These are phyloP conservation scores for Nannizziopsis barbatae DNA, from an alignment of 2,329 filamentous ascomycete species.

Conservation along the genomic window DNA sequence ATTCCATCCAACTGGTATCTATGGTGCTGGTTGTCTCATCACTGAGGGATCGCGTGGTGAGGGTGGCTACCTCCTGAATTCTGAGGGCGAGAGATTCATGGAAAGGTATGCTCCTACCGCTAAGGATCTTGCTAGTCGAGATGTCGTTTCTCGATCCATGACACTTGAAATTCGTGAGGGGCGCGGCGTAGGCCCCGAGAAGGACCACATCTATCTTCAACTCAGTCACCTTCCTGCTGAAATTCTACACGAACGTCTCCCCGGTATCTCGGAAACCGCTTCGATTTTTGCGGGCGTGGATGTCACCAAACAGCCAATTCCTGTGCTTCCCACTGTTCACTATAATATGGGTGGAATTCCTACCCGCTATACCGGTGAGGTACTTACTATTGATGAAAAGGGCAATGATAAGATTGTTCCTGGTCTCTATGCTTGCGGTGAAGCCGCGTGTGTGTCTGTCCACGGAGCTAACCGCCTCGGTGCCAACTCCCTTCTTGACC, in stretches of 20 bases:
- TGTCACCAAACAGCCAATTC: constrained; percentile 92
- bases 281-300: constrained; percentile 96
- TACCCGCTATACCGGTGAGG: constrained; percentile 93
- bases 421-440: constrained; percentile 90
- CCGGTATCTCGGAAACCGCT: constrained; percentile 96
- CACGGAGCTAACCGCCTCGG: constrained; percentile 96
- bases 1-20: constrained; percentile 98
- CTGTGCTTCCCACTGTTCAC: constrained; percentile 90
- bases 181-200: constrained; percentile 89
- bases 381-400: constrained; percentile 71
- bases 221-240: constrained; percentile 88
- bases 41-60: constrained; percentile 96
- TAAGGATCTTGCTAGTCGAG: constrained; percentile 92
- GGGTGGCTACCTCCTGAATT: constrained; percentile 95
- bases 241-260: constrained; percentile 88
- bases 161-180: constrained; percentile 96
- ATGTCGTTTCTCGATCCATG: constrained; percentile 96
- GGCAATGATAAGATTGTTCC: constrained; percentile 90
- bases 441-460: constrained; percentile 94
- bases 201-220: constrained; percentile 98
- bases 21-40: constrained; percentile 94
- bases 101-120: constrained; percentile 95
- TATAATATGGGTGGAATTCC: constrained; percentile 99
- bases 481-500: constrained; percentile 94
- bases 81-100: constrained; percentile 98